Evolutionary conservation across 805 yeast species (phyloP).

Genomic region (Teunomyces cretensis): DNA sequence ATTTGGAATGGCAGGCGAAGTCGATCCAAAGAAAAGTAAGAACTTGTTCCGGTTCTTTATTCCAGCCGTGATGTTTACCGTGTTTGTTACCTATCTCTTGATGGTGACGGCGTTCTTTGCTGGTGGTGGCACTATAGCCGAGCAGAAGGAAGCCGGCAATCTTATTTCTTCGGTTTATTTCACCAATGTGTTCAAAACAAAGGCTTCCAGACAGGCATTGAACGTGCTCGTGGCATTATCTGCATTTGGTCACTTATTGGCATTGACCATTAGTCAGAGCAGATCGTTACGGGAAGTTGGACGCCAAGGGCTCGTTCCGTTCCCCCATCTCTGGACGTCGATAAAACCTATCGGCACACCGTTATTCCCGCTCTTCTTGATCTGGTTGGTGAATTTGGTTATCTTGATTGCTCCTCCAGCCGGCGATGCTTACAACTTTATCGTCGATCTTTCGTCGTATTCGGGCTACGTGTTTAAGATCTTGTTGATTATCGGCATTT

Average conservation of each 20-base stretch:
- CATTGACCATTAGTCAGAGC: not conserved
- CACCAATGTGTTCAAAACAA: constrained; percentile 13
- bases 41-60: constrained; percentile 25
- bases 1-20: constrained; percentile 34
- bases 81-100: constrained; percentile 31
- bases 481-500: constrained; percentile 24
- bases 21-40: constrained; percentile 23
- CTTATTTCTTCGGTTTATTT: constrained; percentile 30
- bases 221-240: constrained; percentile 15
- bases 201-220: not conserved
- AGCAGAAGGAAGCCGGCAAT: constrained; percentile 27
- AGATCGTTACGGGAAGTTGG: constrained; percentile 33
- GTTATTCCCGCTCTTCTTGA: constrained; percentile 21
- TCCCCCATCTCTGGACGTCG: constrained; percentile 25
- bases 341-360: constrained; percentile 34
- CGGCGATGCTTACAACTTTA: constrained; percentile 33
- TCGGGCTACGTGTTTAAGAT: constrained; percentile 26
- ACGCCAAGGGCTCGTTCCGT: constrained; percentile 33
- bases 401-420: constrained; percentile 33
- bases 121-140: constrained; percentile 17
- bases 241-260: not conserved
- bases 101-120: constrained; percentile 35
- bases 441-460: constrained; percentile 31
- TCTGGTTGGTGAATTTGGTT: constrained; percentile 24
- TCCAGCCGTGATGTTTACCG: constrained; percentile 28